Conservation (phyloP, 768 basidiomycete genomes). For the Hysterangium stoloniferum region DNA sequence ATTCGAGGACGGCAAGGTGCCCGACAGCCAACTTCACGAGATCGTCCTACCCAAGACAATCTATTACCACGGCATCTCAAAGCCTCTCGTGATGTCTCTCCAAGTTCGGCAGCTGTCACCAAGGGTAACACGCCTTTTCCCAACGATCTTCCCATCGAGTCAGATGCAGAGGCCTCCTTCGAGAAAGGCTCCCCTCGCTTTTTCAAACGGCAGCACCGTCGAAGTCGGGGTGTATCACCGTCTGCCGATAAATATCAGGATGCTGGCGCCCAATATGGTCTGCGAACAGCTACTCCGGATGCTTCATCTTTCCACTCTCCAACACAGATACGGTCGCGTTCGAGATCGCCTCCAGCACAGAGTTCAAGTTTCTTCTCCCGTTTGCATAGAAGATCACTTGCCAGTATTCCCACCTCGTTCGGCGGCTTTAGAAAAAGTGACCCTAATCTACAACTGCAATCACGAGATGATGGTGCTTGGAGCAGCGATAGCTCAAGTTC, state of each 20-base stretch:
- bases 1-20: conserved; percentile 68
- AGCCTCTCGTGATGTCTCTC: conserved; percentile 12
- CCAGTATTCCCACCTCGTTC: conserved; percentile 34
- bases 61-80: conserved; percentile 21
- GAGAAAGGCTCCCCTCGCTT: conserved; percentile 47
- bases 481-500: conserved; percentile 48
- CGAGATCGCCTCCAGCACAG: conserved; percentile 15
- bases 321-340: conserved; percentile 11
- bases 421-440: conserved; percentile 18
- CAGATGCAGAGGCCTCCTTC: conserved; percentile 72
- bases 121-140: conserved; percentile 52
- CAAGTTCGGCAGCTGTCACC: conserved; percentile 29
- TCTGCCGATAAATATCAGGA: conserved; percentile 15
- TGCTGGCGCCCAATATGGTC: conserved; percentile 9
- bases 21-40: conserved; percentile 29
- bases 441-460: conserved; percentile 18
- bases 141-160: conserved; percentile 40
- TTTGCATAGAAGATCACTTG: conserved; percentile 38
- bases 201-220: conserved; percentile 41
- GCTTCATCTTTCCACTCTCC: conserved; percentile 9
- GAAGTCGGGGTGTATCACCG: conserved; percentile 18
- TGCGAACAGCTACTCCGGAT: conserved; percentile 2
- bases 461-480: conserved; percentile 32
- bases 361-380: conserved; percentile 32
- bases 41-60: conserved; percentile 18